Evolutionary conservation across 164 flowering plant species (phyloP).

Genomic region (Vitis vinifera): DNA sequence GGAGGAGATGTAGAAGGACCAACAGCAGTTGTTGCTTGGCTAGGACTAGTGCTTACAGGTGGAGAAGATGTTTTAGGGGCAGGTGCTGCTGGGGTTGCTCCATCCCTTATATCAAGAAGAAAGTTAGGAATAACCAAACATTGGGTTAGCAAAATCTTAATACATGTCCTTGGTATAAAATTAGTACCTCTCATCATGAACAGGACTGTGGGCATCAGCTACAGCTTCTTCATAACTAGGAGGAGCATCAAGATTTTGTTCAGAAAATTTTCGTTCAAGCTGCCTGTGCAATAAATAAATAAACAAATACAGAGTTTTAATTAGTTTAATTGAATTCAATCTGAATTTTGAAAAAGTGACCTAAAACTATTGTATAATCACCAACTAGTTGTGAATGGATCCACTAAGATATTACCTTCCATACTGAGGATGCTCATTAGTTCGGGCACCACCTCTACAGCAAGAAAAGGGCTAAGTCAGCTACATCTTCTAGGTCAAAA

Average conservation of each 20-base stretch:
- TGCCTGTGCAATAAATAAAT: conserved; percentile 26
- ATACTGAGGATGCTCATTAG: conserved; percentile 74
- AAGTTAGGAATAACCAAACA: conserved; percentile 10
- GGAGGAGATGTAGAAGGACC: conserved; percentile 39
- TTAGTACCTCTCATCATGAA: conserved; percentile 65
- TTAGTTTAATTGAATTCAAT: background rate
- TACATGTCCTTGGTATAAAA: background rate
- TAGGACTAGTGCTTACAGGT: conserved; percentile 33
- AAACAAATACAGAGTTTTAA: background rate
- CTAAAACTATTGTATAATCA: background rate
- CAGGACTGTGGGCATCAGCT: conserved; percentile 54
- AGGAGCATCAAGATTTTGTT: conserved; percentile 75
- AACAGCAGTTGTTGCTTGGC: conserved; percentile 27
- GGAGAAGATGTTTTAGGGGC: conserved; percentile 59
- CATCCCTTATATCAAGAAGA: conserved; percentile 45
- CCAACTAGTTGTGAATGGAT: conserved; percentile 1
- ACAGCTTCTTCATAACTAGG: conserved; percentile 94
- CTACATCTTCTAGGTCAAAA: background rate
- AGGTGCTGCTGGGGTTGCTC: conserved; percentile 43
- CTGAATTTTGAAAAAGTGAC: background rate
- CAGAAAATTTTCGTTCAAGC: conserved; percentile 67
- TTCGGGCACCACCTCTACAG: conserved; percentile 67
- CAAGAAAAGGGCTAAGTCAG: conserved; percentile 3
- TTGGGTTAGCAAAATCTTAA: background rate
- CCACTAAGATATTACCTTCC: conserved; percentile 57